A percentile compares a stretch with the other conserved stretches of the same genome.
Conservation (phyloP, 2,329 filamentous ascomycete genomes). For the Apiospora saccharicola region DNA sequence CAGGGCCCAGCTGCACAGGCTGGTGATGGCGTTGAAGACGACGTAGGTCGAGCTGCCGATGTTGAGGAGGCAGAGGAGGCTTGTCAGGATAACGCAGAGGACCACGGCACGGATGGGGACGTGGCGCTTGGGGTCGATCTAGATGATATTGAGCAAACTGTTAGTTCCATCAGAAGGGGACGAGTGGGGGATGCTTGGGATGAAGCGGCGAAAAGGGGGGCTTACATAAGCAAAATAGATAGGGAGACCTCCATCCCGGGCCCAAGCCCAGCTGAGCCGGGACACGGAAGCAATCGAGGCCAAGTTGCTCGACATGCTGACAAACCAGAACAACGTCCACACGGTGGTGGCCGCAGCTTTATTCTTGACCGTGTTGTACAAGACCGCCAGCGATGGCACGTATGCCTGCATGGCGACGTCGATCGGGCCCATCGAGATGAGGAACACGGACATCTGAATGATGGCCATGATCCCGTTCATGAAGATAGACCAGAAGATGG, state of each 20-base stretch:
- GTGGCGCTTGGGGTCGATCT: constrained; percentile 33
- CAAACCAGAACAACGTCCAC: constrained; percentile 45
- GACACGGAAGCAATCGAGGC: constrained; percentile 54
- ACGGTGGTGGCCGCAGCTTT: constrained; percentile 49
- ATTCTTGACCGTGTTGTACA: constrained; percentile 50
- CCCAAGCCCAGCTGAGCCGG: constrained; percentile 57
- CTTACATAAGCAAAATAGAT: constrained; percentile 19
- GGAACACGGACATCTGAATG: constrained; percentile 48
- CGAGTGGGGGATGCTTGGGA: background rate
- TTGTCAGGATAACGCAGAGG: constrained; percentile 41
- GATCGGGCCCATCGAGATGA: constrained; percentile 52
- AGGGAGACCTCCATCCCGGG: constrained; percentile 52
- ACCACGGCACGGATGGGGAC: constrained; percentile 48
- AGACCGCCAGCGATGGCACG: constrained; percentile 43
- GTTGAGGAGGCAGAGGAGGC: constrained; percentile 47
- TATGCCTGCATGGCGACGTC: constrained; percentile 40
- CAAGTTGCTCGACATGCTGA: constrained; percentile 49
- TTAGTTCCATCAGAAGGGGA: background rate
- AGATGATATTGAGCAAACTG: background rate
- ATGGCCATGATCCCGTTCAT: constrained; percentile 52
- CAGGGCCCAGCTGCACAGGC: constrained; percentile 47
- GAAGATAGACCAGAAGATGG: constrained; percentile 51
- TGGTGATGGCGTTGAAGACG: constrained; percentile 48
- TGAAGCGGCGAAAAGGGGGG: background rate
- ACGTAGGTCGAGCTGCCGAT: constrained; percentile 45